Conservation (phyloP, 495 filamentous ascomycete genomes). For the Aspergillus cavernicola region DNA sequence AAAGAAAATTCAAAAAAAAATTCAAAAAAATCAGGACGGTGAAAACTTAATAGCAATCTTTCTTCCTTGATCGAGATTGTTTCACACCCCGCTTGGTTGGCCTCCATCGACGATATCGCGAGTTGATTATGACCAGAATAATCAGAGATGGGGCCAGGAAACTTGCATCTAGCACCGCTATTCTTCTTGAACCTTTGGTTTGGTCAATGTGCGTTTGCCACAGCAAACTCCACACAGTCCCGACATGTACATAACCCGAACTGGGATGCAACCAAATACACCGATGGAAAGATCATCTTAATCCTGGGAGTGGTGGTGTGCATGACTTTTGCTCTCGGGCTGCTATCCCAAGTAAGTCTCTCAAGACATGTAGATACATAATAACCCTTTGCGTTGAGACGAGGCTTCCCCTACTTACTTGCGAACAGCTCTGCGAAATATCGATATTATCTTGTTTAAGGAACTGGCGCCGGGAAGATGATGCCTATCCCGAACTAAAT, state of each 20-base stretch:
- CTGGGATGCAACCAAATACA: neutral
- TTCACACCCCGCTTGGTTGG: neutral
- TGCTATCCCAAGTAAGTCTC: conserved; percentile 3
- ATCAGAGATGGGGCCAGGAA: neutral
- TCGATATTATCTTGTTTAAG: neutral
- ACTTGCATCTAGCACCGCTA: neutral
- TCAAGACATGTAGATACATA: too few species aligned
- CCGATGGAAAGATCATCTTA: conserved; percentile 2
- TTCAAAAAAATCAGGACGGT: too few species aligned
- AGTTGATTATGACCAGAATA: neutral
- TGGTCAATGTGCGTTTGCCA: too few species aligned
- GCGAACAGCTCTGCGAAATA: conserved; percentile 4
- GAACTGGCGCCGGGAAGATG: neutral
- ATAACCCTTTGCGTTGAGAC: too few species aligned
- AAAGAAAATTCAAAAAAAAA: too few species aligned
- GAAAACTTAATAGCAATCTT: too few species aligned
- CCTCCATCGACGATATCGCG: neutral
- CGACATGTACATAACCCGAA: conserved; percentile 1
- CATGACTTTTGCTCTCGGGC: conserved; percentile 1
- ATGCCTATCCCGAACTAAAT: neutral
- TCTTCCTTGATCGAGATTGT: neutral
- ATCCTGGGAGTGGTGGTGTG: conserved; percentile 3
- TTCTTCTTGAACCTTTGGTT: too few species aligned
- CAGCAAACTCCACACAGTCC: neutral
- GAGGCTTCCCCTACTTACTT: too few species aligned